Evolutionary conservation across 805 yeast species (phyloP), one percentile per base, ranked within the genome.

Genomic region (Candida odintsovae): DNA sequence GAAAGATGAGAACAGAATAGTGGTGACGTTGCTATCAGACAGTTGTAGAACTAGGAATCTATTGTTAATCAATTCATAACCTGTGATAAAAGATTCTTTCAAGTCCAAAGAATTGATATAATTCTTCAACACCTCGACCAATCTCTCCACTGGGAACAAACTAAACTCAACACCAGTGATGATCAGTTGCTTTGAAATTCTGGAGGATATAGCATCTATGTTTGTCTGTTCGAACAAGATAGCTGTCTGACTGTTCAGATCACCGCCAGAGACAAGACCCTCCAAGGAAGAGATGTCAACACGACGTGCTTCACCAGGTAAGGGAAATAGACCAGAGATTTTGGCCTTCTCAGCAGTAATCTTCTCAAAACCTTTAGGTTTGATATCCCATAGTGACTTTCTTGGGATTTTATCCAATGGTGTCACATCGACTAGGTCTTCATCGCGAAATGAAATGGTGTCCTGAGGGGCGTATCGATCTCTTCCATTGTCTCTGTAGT

Each of bases 281-380:
- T 64, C 62, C 20, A 63, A 45, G 38, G 59, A 56, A 7, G 67
- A 56, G 8, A 60, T 58, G 45, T 66, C 68, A 25, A 66, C 47
- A 16, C 56, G 57, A 48, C 56, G 61, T 0, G 80, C 80, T 51
- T 71, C 73, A 4, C 90, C 90, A 1, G 94, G 92, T 16, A 77
- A 68, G 2, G 90, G 88, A 56, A 88, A 89, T 2, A 86, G 63
- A 0, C 96, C 96, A 1, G 88, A 77, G 16, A 85, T 66, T 56
- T 88, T 89, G 6, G 94, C 95, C 49, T 83, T 71, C 50, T 82
- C 86, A 0, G 94, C 85, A 2, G 86, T 75, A 1, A 85, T 80
- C 7, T 77, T 75, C 57, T 86, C 94, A 59, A 84, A 84, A 0
- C 88, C 92, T 50, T 71, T 70, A 1, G 95, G 90, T 29, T 74